Base-by-base conservation (phyloP, 2,329 filamentous ascomycete genomes). In the Apiospora koreana region DNA sequence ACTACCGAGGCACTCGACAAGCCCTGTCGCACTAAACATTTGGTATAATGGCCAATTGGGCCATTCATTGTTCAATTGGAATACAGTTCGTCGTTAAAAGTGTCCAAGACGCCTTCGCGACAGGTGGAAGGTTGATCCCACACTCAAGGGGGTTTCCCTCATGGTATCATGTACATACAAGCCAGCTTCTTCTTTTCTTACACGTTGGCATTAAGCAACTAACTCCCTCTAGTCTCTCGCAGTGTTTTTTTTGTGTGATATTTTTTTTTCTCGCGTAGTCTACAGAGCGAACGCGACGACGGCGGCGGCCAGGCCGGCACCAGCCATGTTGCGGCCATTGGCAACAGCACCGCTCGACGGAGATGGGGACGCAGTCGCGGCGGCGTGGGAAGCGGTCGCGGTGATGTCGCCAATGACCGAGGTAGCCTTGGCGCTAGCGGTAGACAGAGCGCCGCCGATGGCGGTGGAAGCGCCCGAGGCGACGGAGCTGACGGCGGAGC, bases 401-500 rank as follows among this genome's bases (percentile, higher is more conserved):
- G 54, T 62, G 28, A 62, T 35, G 18, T 62, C 54, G 31, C 54
- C 54, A 18, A 21, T 21, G 54, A 62, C 18, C 54, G 54, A 62
- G 31, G 54, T 62, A 8, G 54, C 54, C 54, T 62, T 62, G 54
- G 54, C 54, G 65, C 45, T 46, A 25, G 65, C 65, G 42, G 65
- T 67, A 7, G 65, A 67, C 42, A 46, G 35, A 9, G 65, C 65
- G 42, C 65, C 42, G 65, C 65, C 42, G 7, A 46, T 35, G 3
- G 25, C 18, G 65, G 42, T 67, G 42, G 65, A 67, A n/a, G n/a
- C 42, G 41, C 68, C 71, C 35, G 70, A 68, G 25, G 72, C 67
- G 45, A 69, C 66, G 14, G 75, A 74, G 66, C 69, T 70, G 67
- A 71, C 65, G 42, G 74, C 67, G 46, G 68, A 54, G 69, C 69